Evolutionary conservation across 805 yeast species (phyloP).

Genomic region (Clavispora phyllophila): DNA sequence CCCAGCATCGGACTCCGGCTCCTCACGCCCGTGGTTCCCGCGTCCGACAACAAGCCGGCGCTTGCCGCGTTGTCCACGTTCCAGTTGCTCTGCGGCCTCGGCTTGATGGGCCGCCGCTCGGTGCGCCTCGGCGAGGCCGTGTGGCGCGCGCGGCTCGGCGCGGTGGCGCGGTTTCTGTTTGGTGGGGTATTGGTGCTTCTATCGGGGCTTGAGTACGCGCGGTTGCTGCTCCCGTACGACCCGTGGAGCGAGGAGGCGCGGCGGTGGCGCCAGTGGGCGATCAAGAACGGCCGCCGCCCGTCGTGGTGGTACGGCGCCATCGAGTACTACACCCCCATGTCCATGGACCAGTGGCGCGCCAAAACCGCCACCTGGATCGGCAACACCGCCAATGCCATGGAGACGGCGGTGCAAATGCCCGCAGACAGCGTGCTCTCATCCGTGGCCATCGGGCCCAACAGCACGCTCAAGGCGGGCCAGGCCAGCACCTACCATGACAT

Average conservation of each 20-base stretch:
- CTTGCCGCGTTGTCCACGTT: constrained; percentile 46
- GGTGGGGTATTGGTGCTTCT: constrained; percentile 42
- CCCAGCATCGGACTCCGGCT: constrained; percentile 58
- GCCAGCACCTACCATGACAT: constrained; percentile 20
- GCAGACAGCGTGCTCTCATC: constrained; percentile 5
- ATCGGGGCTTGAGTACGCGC: constrained; percentile 51
- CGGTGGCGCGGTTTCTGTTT: constrained; percentile 5
- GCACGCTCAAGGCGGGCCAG: constrained; percentile 11
- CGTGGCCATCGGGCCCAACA: constrained; percentile 13
- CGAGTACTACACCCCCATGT: constrained; percentile 50
- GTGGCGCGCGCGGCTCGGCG: constrained; percentile 5
- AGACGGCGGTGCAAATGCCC: background rate
- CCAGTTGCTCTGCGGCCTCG: constrained; percentile 49
- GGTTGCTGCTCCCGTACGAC: constrained; percentile 46
- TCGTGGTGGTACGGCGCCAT: constrained; percentile 67
- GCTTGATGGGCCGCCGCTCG: constrained; percentile 9
- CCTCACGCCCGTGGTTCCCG: constrained; percentile 74
- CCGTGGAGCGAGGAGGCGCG: constrained; percentile 73
- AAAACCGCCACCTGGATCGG: constrained; percentile 17
- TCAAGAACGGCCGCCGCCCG: constrained; percentile 42
- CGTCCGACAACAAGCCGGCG: constrained; percentile 58
- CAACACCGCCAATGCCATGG: constrained; percentile 10
- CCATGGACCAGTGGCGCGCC: constrained; percentile 29
- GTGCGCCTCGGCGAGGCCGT: constrained; percentile 11
- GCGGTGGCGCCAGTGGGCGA: constrained; percentile 47